Evolutionary conservation across 768 basidiomycete species (phyloP).

Genomic region (Coprinellus aureogranulatus): DNA sequence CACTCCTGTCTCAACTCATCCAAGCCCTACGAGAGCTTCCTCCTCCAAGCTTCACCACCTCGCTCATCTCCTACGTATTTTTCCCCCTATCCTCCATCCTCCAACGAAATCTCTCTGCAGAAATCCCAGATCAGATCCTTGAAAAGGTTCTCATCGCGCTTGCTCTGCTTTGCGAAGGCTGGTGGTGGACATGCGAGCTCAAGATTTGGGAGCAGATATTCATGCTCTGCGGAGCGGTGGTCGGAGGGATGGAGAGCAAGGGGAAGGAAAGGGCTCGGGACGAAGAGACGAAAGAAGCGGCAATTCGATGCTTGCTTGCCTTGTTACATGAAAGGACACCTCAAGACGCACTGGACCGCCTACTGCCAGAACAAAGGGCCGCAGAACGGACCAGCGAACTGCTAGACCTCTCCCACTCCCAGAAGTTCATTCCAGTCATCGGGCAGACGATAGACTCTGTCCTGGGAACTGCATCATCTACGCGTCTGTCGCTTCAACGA

Average conservation of each 20-base stretch:
- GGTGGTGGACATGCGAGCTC: constrained; percentile 83
- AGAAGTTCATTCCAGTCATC: constrained; percentile 68
- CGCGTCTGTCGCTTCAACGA: constrained; percentile 58
- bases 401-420: constrained; percentile 41
- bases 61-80: constrained; percentile 76
- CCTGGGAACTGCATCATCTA: constrained; percentile 56
- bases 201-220: constrained; percentile 84
- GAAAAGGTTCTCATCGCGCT: constrained; percentile 69
- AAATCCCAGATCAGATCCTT: constrained; percentile 76
- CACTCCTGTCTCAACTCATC: constrained; percentile 55
- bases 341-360: constrained; percentile 34
- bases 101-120: constrained; percentile 64
- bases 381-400: constrained; percentile 34
- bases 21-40: constrained; percentile 39
- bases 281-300: constrained; percentile 81
- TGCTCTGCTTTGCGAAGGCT: constrained; percentile 57
- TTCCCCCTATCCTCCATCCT: constrained; percentile 86
- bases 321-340: constrained; percentile 55
- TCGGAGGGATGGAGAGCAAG: constrained; percentile 64
- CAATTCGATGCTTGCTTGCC: constrained; percentile 60
- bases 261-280: constrained; percentile 67
- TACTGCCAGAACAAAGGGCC: constrained; percentile 18
- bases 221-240: constrained; percentile 64
- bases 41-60: constrained; percentile 46
- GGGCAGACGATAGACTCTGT: constrained; percentile 81